Percentiles rank a stretch among this genome's conserved stretches.
Evolutionary conservation across 139 green algal species (phyloP).

Genomic region (Chloropicon primus): DNA sequence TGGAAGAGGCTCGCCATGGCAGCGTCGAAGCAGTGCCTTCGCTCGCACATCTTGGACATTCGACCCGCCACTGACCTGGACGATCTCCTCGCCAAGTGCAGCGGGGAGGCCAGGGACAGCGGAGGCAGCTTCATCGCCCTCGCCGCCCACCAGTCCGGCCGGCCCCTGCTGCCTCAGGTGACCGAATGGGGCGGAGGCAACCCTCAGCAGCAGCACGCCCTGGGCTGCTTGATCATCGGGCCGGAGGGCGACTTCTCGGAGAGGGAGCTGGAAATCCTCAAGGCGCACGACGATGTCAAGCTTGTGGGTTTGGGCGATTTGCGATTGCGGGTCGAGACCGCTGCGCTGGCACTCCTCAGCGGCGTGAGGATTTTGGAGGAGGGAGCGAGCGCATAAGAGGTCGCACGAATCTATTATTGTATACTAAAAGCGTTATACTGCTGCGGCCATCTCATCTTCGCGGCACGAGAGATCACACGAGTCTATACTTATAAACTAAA

Average conservation of each 20-base stretch:
- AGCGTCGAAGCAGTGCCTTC: conserved; percentile 72
- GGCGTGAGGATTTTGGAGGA: conserved; percentile 24
- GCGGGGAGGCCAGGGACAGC: no score
- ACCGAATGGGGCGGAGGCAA: background rate
- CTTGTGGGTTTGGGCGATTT: conserved; percentile 50
- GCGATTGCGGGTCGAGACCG: conserved; percentile 71
- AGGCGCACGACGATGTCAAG: conserved; percentile 29
- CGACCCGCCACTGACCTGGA: conserved; percentile 17
- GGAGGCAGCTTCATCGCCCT: background rate
- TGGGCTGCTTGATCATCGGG: conserved; percentile 44
- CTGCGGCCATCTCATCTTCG: no score
- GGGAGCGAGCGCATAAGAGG: background rate
- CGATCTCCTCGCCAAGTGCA: conserved; percentile 10
- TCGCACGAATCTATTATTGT: no score
- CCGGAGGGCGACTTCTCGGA: conserved; percentile 80
- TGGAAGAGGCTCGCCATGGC: conserved; percentile 50
- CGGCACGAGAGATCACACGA: no score
- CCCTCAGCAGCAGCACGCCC: background rate
- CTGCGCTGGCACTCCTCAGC: conserved; percentile 58
- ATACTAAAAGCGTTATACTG: no score
- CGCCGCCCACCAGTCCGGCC: background rate
- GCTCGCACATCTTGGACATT: conserved; percentile 40
- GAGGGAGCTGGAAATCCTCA: conserved; percentile 40
- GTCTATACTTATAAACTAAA: no score
- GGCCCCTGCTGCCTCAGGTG: background rate